Evolutionary conservation across 805 yeast genomes (phyloP), one percentile per base, ranked within the genome.

Genomic region (Kregervanrija delftensis): DNA sequence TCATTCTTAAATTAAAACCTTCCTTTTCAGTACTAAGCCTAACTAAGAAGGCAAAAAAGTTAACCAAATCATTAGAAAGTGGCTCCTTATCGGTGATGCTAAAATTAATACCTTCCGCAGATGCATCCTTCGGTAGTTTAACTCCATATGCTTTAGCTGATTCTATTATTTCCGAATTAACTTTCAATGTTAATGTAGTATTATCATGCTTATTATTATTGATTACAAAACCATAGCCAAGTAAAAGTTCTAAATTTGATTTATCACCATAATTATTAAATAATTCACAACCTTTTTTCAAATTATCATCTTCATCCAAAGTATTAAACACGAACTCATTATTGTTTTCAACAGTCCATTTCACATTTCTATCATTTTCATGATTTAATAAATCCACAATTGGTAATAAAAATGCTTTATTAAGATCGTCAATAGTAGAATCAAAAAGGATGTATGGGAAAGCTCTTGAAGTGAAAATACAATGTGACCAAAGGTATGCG

Each of bases 241-340:
- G 74, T 12, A 89, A 61, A 34, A 90, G 63, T 33, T 77, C 76
- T 1, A 82, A 66, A 52, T 87, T 87, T 8, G 81, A 63, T 40
- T 81, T 71, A 34, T 80, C 83, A 0, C 96, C 97, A 56, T 89
- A 90, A 1, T 90, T 81, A 61, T 87, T 89, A 68, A 77, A 85
- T 11, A 91, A 55, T 54, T 91, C 96, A 11, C 63, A 56, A 5
- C 77, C 79, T 22, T 60, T 55, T 0, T 50, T 31, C 1, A 86
- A 30, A 8, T 45, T 37, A 1, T 30, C 12, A 11, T 34, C n/a
- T 4, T 67, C 60, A 14, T 68, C 65, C 30, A 32, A 11, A 0
- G 76, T 59, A 35, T 60, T 63, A 51, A 81, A 80, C n/a, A 61
- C 56, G 46, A 62, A 49, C 8, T 37, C 4, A 13, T 49, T 46